Percentiles rank a stretch among this genome's conserved stretches.
Evolutionary conservation across 305 asterid species (phyloP).

Genomic region (Rubia balearica): DNA sequence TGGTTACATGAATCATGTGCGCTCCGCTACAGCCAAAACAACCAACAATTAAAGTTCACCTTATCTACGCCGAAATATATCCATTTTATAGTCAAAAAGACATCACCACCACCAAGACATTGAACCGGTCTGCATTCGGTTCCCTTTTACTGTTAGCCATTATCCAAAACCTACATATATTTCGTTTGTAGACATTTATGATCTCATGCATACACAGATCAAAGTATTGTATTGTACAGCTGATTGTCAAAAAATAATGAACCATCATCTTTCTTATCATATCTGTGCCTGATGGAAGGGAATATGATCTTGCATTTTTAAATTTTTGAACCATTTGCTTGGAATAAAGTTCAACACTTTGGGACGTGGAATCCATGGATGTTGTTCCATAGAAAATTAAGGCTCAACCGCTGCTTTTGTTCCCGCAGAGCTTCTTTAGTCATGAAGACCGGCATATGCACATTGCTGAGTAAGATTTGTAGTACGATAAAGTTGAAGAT

Average conservation of each 20-base stretch:
- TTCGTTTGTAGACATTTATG: not conserved
- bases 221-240: not conserved
- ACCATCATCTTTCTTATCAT: not conserved
- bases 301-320: not conserved
- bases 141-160: not conserved
- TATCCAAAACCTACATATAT: not conserved
- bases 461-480: constrained; percentile 1
- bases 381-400: constrained; percentile 18
- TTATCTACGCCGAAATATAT: not conserved
- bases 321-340: constrained; percentile 15
- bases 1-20: not conserved
- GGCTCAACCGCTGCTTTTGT: constrained; percentile 13
- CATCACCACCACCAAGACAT: constrained; percentile 10
- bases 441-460: not conserved
- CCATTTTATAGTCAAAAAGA: constrained; percentile 1
- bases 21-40: constrained; percentile 1
- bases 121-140: not conserved
- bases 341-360: constrained; percentile 32
- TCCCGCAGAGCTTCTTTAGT: not conserved
- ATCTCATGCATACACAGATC: not conserved
- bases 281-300: not conserved
- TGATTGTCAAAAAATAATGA: not conserved
- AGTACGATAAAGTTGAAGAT: constrained; percentile 25
- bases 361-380: constrained; percentile 55
- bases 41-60: constrained; percentile 4